Percentiles rank a stretch among this genome's conserved stretches.
Conservation (phyloP, 176 grass and related monocot species). For the Phoenix dactylifera region DNA sequence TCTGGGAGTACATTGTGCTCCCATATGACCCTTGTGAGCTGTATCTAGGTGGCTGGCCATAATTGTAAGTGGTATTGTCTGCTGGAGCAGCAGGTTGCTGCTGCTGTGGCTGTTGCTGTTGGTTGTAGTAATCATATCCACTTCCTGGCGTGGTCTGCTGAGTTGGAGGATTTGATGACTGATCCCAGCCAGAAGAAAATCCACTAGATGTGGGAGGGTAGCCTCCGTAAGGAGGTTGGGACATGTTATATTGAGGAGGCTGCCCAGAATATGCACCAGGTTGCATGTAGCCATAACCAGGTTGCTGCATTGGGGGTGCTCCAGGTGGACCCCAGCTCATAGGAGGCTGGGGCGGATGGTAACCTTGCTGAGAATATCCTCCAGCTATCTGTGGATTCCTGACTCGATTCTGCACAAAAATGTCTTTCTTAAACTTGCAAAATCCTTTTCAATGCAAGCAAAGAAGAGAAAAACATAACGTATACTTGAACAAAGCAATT, state of each 20-base stretch:
- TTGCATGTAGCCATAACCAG: conserved; percentile 75
- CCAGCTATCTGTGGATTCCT: conserved; percentile 69
- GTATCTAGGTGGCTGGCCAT: conserved; percentile 31
- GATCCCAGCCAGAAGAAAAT: conserved; percentile 85
- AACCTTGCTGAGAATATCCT: conserved; percentile 75
- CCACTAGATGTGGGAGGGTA: conserved; percentile 52
- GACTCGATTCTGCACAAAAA: conserved; percentile 74
- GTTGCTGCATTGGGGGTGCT: conserved; percentile 41
- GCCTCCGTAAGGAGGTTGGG: conserved; percentile 59
- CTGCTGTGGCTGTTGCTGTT: conserved; percentile 49
- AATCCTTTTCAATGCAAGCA: no score
- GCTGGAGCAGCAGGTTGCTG: conserved; percentile 43
- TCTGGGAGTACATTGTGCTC: conserved; percentile 48
- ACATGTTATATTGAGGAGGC: conserved; percentile 59
- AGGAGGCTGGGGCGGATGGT: conserved; percentile 58
- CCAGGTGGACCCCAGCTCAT: conserved; percentile 50
- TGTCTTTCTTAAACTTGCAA: conserved; percentile 13
- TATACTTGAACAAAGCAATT: no score
- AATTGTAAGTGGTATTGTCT: conserved; percentile 62
- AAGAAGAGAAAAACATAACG: no score
- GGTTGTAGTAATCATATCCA: conserved; percentile 92
- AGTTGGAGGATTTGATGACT: conserved; percentile 59
- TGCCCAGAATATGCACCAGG: conserved; percentile 62
- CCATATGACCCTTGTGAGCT: conserved; percentile 33
- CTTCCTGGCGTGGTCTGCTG: conserved; percentile 50